Base-by-base conservation (phyloP, 177 flowering plant genomes). In the Vitis hybrid region DNA sequence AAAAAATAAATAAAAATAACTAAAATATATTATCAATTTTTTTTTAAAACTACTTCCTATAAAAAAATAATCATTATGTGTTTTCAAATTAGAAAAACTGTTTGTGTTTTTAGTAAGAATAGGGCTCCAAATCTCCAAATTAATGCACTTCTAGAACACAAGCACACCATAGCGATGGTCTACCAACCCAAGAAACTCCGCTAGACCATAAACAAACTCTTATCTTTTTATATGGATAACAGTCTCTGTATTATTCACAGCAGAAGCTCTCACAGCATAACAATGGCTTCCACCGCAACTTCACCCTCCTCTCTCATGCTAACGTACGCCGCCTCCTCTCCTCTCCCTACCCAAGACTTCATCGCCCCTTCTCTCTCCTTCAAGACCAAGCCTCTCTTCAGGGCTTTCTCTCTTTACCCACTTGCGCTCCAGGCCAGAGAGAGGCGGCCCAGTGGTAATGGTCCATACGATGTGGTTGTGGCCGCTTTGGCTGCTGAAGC, bases 401-500 rank as follows among this genome's bases (percentile, higher is more conserved):
- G 77, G 40, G 57, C 73, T 65, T 76, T 72, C 63, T 77, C 86
- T 64, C 66, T 74, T 40, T 70, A 14, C 74, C 75, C 84, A 1
- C 19, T 76, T 2, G 70, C 70, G 15, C 63, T 77, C 8, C 75
- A 66, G 68, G 18, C 65, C 34, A 72, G 78, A 69, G 75, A 45
- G 19, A 67, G 76, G 21, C 75, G 32, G 18, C 32, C 51, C 12
- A 30, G 59, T 67, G 59, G 52, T 11, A 32, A 72, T 8, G 45
- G 45, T 0, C 45, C 45, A 7, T 60, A 21, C 52, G 57, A 58
- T 45, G 74, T 82, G 4, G 75, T 75, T 34, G 80, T 63, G 1
- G 79, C 86, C 55, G 87, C 87, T 66, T 23, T 84, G 67, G 85
- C 84, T 7, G 75, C 89, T 14, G 89, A 82, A 54, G 80, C 86